Evolutionary conservation across 2,329 filamentous ascomycete genomes (phyloP), one percentile per base, ranked within the genome.

Genomic region (Venturia aucupariae): DNA sequence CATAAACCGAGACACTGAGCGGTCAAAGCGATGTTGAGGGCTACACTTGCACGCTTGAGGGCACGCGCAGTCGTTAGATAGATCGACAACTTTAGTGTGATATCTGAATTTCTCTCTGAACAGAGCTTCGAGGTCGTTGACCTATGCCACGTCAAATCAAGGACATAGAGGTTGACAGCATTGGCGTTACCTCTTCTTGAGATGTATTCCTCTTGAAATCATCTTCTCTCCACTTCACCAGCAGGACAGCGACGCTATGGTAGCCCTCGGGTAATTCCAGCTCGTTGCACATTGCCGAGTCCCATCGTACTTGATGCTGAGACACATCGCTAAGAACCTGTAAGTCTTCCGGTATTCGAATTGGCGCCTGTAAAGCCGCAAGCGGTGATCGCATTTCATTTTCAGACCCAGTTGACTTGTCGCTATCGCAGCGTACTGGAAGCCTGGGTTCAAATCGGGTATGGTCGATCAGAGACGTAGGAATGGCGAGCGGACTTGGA

Each of bases 291-390:
- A 63, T 63, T 11, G 51, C 41, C 13, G 11, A n/a, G 15, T 63
- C 62, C 62, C 57, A 60, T 19, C 55, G 57, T 3, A 64, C 17
- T 46, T 63, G 62, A 22, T 39, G 32, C 39, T 57, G 30, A n/a
- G 62, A 63, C 3, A 22, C 35, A 3, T 22, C 30, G 35, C 22
- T 39, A 2, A 62, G 24, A 11, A 27, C 10, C 30, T 38, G 15
- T 11, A 62, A 13, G n/a, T 42, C 8, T 38, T 41, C n/a, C 1
- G 15, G 13, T 8, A 44, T 38, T 5, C 44, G n/a, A 6, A 60
- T 41, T 27, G 59, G 59, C 8, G 59, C 32, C 32, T 60, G 57
- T 35, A 60, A 17, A 19, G 48, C 48, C 8, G 48, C 30, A 55
- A 55, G 48, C 17, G 48, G 48, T 4, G 24, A 55, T 55, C 24